Base-by-base conservation (phyloP, 2,329 filamentous ascomycete genomes). In the Chalaropsis ovoidea region DNA sequence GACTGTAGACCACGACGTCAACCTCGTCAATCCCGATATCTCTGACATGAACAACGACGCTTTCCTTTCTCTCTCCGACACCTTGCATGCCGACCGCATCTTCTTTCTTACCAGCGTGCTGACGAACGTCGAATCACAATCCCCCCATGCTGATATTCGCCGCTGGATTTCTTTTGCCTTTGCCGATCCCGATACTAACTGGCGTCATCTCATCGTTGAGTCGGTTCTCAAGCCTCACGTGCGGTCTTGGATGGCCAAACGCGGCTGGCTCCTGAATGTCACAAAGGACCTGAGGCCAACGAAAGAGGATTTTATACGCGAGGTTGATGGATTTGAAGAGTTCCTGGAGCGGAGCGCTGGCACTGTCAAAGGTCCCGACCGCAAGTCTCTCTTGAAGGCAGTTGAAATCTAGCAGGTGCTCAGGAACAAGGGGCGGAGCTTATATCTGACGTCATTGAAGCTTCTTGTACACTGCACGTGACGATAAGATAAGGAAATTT, bases 81-180 rank as follows among this genome's bases (percentile, higher is more conserved):
- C 60, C 45, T 22, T 54, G 2, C 60, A 35, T 24, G 43, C 54
- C 56, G 61, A 67, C 45, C 62, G 65, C 41, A 15, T 62, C 19
- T 67, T 67, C 43, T 67, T 87, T 17, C 82, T 96, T 72, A 91
- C 88, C 65, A 96, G 92, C 2, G 88, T 91, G 4, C 80, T 96
- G 70, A 95, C 89, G 76, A 95, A 96, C 76, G 95, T 96, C 71
- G 93, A 96, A 68, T 62, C 56, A 7, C 65, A 67, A 24, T 60
- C 62, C 0, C 54, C 65, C 5, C 35, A 42, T 11, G 35, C 62
- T 6, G 65, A 62, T 27, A 67, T 67, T 19, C 65, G 62, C 19
- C 65, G 56, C 31, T 67, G 65, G 62, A 19, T 67, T n/a, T 64
- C 62, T n/a, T 67, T 67, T 54, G 62, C 62, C 27, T 64, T 67